These are phyloP conservation scores for Rostrohypoxylon terebratum DNA, from an alignment of 495 filamentous ascomycete genomes.

Conservation along the genomic window DNA sequence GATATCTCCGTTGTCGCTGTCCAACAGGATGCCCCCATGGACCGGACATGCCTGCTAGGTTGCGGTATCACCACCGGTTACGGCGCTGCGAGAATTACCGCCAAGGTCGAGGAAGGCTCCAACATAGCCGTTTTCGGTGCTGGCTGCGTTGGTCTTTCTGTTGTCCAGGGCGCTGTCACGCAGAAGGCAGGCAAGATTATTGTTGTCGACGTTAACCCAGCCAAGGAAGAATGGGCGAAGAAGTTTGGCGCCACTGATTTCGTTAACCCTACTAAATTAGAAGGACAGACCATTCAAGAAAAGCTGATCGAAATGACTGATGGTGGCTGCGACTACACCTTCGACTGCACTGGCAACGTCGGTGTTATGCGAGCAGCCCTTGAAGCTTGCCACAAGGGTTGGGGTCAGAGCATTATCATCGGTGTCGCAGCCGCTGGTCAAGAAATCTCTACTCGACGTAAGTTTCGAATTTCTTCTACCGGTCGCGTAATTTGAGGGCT, in stretches of 20 bases:
- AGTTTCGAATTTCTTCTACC: slow-evolving; percentile 55
- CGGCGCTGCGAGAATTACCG: slow-evolving; percentile 93
- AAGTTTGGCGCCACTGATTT: slow-evolving; percentile 98
- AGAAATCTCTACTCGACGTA: slow-evolving; percentile 95
- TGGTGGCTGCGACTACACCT: slow-evolving; percentile 98
- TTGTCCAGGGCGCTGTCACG: slow-evolving; percentile 94
- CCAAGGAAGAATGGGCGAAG: slow-evolving; percentile 89
- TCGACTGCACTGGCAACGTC: slow-evolving; percentile 98
- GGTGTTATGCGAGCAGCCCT: slow-evolving; percentile 95
- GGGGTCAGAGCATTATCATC: slow-evolving; percentile 98
- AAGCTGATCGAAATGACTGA: slow-evolving; percentile 98
- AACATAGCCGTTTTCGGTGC: slow-evolving; percentile 96
- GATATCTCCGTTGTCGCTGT: slow-evolving; percentile 98
- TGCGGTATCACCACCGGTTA: slow-evolving; percentile 99
- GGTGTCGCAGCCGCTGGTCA: slow-evolving; percentile 97
- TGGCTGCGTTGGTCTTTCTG: slow-evolving; percentile 93
- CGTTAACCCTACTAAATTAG: slow-evolving; percentile 87
- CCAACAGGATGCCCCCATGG: slow-evolving; percentile 90
- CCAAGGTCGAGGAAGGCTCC: slow-evolving; percentile 86
- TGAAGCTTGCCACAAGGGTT: slow-evolving; percentile 99
- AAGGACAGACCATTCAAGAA: slow-evolving; percentile 84
- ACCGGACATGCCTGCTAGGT: slow-evolving; percentile 93
- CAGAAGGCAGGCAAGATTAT: slow-evolving; percentile 91
- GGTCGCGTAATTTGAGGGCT: slow-evolving; percentile 27
- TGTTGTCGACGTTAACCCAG: slow-evolving; percentile 92